A percentile compares a stretch with the other conserved stretches of the same genome.
phyloP scores from a whole-genome alignment of 164 flowering plant species.

The Chimonanthus praecox region DNA sequence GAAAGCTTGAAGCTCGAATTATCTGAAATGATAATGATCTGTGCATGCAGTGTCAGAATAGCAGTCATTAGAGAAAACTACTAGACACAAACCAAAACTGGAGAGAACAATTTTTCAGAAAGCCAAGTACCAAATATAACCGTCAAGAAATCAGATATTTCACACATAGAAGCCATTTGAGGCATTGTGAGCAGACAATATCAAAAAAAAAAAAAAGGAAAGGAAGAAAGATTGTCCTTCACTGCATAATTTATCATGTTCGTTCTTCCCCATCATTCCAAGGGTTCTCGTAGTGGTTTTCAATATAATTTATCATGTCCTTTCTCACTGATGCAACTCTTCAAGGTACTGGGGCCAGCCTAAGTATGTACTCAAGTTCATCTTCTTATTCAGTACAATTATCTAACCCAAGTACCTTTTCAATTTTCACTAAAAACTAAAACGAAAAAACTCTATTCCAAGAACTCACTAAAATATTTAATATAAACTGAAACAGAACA shows the following conservation, averaged over 20 bases:
- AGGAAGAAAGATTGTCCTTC: not conserved
- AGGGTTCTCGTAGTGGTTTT: too few relatives aligned
- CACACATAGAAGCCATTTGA: too few relatives aligned
- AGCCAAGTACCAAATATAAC: not conserved
- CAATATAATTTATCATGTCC: too few relatives aligned
- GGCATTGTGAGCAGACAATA: not conserved
- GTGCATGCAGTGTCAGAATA: not conserved
- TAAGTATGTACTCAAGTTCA: too few relatives aligned
- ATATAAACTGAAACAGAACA: not conserved
- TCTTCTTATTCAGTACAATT: too few relatives aligned
- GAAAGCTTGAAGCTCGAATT: not conserved
- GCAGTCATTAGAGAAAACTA: not conserved
- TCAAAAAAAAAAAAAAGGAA: not conserved
- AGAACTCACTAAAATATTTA: not conserved
- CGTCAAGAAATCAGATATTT: not conserved
- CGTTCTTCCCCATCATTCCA: too few relatives aligned
- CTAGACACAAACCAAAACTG: not conserved
- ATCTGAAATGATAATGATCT: not conserved
- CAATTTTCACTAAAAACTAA: too few relatives aligned
- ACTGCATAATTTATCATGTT: too few relatives aligned
- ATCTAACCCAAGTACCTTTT: too few relatives aligned
- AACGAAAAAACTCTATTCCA: not conserved
- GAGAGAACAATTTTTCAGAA: not conserved
- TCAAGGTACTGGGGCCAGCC: too few relatives aligned
- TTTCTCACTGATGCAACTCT: too few relatives aligned